These are phyloP conservation scores for Nitzschia palea DNA, from an alignment of 108 stramenopile species.

Conservation along the genomic window DNA sequence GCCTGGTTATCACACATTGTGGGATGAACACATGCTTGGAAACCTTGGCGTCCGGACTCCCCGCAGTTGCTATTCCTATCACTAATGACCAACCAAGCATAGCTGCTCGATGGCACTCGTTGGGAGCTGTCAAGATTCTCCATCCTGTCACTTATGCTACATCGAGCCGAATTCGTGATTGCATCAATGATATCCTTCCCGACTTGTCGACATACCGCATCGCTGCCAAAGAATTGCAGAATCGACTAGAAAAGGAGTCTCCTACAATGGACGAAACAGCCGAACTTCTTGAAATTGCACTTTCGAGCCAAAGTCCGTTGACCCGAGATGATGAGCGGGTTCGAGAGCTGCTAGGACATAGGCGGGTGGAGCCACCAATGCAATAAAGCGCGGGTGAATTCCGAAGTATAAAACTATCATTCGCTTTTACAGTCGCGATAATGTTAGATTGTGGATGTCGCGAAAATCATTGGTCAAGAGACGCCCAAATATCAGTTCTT, in stretches of 20 bases:
- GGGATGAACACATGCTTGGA: constrained; percentile 11
- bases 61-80: constrained; percentile 1
- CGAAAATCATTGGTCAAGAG: constrained; percentile 12
- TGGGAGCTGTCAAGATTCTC: constrained; percentile 1
- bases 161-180: background rate
- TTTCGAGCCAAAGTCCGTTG: background rate
- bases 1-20: background rate
- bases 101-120: background rate
- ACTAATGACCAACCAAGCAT: constrained; percentile 11
- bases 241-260: background rate
- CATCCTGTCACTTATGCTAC: background rate
- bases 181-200: background rate
- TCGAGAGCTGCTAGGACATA: background rate
- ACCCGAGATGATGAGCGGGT: background rate
- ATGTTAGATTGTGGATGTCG: too few species aligned
- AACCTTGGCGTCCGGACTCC: constrained; percentile 1
- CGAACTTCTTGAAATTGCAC: constrained; percentile 7
- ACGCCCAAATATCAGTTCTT: constrained; percentile 46
- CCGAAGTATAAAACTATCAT: too few species aligned
- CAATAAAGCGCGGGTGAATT: background rate
- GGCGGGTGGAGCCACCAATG: background rate
- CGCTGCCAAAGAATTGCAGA: background rate
- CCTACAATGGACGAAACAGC: constrained; percentile 8
- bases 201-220: background rate
- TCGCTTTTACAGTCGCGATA: too few species aligned